Evolutionary conservation across 78 protist species (phyloP), one percentile per base, ranked within the genome.

Genomic region (Dictyostelium purpureum): DNA sequence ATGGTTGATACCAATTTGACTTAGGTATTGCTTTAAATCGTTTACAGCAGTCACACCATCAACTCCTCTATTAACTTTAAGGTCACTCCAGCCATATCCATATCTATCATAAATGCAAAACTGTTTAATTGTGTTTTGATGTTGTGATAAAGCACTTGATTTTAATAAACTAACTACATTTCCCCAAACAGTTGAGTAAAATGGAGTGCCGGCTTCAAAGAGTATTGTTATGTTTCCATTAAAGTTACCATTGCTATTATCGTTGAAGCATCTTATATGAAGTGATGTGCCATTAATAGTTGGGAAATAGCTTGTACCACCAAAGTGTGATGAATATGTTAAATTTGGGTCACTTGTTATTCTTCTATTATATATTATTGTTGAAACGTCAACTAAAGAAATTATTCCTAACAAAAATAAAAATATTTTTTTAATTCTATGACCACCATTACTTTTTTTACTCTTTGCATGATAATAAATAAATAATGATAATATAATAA

Each of bases 81-180:
- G 33, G 38, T 80, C 78, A 26, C 65, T 42, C 77, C 78, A 80
- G 4, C 89, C 89, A 51, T 80, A 80, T 43, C 89, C 89, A 65
- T 67, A 67, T 67, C 89, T 65, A 80, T 80, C 89, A 26, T 67
- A 67, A 6, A 80, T 2, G 67, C 89, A 80, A 38, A 33, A 65
- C 31, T 66, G 75, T n/a, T 52, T 67, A 52, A 80, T 80, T 7
- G 9, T 24, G 0, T 0, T 19, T 21, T 24, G n/a, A 18, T n/a
- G n/a, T 21, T n/a, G 31, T 21, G 10, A 12, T 9, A 2, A 0
- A 19, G 11, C 18, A 26, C 5, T 24, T 57, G n/a, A 14, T n/a
- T 45, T 5, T 35, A 79, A 35, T 6, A 1, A 21, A 9, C 26
- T 14, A 24, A 79, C 10, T 31, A 79, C 76, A 45, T 63, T 45